phyloP scores from a whole-genome alignment of 306 rosid species.

The Cicer bijugum region DNA sequence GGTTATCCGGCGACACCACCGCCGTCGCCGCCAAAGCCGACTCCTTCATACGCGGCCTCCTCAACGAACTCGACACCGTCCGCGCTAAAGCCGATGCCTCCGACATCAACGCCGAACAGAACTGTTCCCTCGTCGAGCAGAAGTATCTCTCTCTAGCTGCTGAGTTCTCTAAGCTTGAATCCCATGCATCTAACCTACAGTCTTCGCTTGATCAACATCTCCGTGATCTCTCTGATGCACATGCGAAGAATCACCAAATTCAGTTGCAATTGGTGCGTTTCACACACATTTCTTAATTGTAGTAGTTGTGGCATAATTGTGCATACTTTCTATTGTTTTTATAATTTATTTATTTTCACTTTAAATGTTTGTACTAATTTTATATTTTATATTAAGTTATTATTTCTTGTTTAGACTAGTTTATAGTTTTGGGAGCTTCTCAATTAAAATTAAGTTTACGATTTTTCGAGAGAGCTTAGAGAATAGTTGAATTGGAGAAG shows the following conservation, averaged over 20 bases:
- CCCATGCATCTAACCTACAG: slow-evolving; percentile 64
- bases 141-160: slow-evolving; percentile 72
- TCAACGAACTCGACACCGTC: slow-evolving; percentile 76
- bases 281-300: neutral
- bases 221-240: slow-evolving; percentile 63
- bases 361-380: neutral
- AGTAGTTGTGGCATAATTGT: neutral
- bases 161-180: slow-evolving; percentile 82
- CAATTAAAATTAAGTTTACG: neutral
- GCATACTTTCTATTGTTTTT: neutral
- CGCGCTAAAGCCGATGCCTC: slow-evolving; percentile 82
- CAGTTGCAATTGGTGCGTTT: slow-evolving; percentile 60
- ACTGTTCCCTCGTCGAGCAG: slow-evolving; percentile 93
- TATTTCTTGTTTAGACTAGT: neutral
- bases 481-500: neutral
- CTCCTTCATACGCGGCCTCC: slow-evolving; percentile 71
- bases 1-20: slow-evolving; percentile 58
- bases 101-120: slow-evolving; percentile 90
- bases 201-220: slow-evolving; percentile 61
- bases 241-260: slow-evolving; percentile 67
- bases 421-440: neutral
- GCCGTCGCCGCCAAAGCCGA: slow-evolving; percentile 81
- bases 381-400: neutral
- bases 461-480: neutral
- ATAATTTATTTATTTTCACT: neutral